These are phyloP conservation scores for Claviceps spartinae DNA, from an alignment of 2,329 filamentous ascomycete genomes.

Conservation along the genomic window DNA sequence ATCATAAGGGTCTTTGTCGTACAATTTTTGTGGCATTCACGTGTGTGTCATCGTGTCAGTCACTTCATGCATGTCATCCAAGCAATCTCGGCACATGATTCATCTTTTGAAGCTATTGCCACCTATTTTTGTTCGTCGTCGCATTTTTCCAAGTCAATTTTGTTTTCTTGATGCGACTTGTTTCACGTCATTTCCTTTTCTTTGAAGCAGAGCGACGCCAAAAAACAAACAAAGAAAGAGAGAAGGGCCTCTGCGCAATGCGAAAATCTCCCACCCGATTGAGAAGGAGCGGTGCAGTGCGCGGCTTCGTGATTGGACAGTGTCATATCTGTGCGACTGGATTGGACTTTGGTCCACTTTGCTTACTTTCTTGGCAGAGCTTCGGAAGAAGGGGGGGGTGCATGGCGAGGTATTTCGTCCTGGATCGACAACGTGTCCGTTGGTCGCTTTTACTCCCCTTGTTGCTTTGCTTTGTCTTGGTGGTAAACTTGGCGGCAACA, in stretches of 20 bases:
- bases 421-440: too few species aligned
- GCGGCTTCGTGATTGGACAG: not conserved
- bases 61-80: not conserved
- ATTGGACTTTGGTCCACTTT: not conserved
- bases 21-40: not conserved
- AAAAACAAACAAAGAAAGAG: too few species aligned
- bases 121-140: too few species aligned
- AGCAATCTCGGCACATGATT: not conserved
- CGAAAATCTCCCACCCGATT: not conserved
- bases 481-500: too few species aligned
- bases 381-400: too few species aligned
- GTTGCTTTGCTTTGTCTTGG: too few species aligned
- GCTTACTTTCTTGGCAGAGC: too few species aligned
- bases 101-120: not conserved
- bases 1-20: constrained; percentile 6
- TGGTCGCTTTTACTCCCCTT: too few species aligned
- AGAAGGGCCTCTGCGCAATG: not conserved
- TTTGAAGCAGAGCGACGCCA: too few species aligned
- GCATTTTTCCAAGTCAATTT: not conserved
- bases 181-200: not conserved
- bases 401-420: too few species aligned
- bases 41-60: not conserved
- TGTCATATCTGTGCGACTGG: not conserved
- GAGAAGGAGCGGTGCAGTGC: not conserved
- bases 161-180: not conserved